Evolutionary conservation across 1,284 basidiomycete species (phyloP).

Genomic region (Moesziomyces aphidis): DNA sequence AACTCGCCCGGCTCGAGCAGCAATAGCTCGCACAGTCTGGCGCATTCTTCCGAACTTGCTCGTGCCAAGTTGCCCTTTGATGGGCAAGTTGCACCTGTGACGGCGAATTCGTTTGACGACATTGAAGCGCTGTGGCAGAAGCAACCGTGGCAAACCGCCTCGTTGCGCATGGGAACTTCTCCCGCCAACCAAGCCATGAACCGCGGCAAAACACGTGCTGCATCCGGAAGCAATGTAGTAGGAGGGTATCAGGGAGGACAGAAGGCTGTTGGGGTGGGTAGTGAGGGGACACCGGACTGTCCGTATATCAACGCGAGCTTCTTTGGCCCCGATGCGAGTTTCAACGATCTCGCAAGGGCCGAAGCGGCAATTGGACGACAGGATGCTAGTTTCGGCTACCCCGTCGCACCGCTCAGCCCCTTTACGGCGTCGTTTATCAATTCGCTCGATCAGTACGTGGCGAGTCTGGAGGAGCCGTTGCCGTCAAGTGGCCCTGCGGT

Average conservation of each 20-base stretch:
- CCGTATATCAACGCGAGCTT: slow-evolving; percentile 40
- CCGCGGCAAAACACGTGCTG: slow-evolving; percentile 14
- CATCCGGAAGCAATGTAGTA: not conserved
- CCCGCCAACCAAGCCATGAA: slow-evolving; percentile 14
- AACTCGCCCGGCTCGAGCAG: slow-evolving; percentile 37
- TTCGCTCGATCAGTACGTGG: slow-evolving; percentile 46
- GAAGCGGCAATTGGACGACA: slow-evolving; percentile 44
- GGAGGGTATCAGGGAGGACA: too few species aligned
- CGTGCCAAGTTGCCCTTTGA: slow-evolving; percentile 37
- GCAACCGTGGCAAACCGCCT: slow-evolving; percentile 49
- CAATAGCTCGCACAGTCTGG: slow-evolving; percentile 38
- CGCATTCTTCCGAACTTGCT: slow-evolving; percentile 26
- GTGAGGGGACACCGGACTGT: slow-evolving; percentile 12
- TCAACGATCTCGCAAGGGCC: slow-evolving; percentile 36
- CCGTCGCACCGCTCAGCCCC: slow-evolving; percentile 36
- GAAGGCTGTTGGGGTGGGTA: too few species aligned
- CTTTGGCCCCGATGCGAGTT: slow-evolving; percentile 44
- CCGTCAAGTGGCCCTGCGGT: slow-evolving; percentile 16
- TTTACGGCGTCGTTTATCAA: slow-evolving; percentile 47
- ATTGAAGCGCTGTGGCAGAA: slow-evolving; percentile 50
- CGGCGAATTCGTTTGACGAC: slow-evolving; percentile 47
- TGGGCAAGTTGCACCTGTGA: slow-evolving; percentile 23
- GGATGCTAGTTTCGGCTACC: slow-evolving; percentile 38
- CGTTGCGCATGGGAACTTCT: slow-evolving; percentile 41
- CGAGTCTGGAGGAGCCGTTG: slow-evolving; percentile 41